These are phyloP conservation scores for Hypoxylon lienhwacheense DNA, from an alignment of 495 filamentous ascomycete species.

Conservation along the genomic window DNA sequence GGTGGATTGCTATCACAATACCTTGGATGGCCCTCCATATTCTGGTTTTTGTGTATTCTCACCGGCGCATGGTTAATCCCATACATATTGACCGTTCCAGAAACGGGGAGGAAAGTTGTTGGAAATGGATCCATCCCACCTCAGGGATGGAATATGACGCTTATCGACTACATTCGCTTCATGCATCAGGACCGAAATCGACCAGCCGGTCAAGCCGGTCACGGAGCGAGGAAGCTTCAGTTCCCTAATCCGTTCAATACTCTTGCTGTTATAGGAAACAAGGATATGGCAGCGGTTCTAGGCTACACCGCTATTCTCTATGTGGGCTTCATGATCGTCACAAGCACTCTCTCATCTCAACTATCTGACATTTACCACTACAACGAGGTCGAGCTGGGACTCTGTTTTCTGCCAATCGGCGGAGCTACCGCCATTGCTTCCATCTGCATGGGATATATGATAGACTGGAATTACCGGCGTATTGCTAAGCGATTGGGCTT, in stretches of 20 bases:
- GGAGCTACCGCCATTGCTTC: conserved; percentile 68
- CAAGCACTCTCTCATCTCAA: conserved; percentile 59
- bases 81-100: conserved; percentile 60
- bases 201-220: conserved; percentile 39
- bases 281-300: conserved; percentile 55
- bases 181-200: conserved; percentile 36
- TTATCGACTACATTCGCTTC: conserved; percentile 46
- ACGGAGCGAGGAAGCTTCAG: conserved; percentile 59
- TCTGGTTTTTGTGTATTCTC: conserved; percentile 72
- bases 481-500: conserved; percentile 53
- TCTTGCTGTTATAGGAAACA: conserved; percentile 65
- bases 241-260: conserved; percentile 73
- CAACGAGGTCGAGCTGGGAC: conserved; percentile 66
- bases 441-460: conserved; percentile 62
- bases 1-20: conserved; percentile 66
- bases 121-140: conserved; percentile 67
- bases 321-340: conserved; percentile 49
- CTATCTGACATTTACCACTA: conserved; percentile 65
- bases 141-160: conserved; percentile 56
- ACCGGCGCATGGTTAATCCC: conserved; percentile 54
- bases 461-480: conserved; percentile 61
- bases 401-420: conserved; percentile 64
- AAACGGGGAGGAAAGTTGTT: conserved; percentile 71
- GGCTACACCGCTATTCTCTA: conserved; percentile 56
- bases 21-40: conserved; percentile 70